Evolutionary conservation across 345 rosid genomes (phyloP), one percentile per base, ranked within the genome.

Genomic region (Sonneratia caseolaris): DNA sequence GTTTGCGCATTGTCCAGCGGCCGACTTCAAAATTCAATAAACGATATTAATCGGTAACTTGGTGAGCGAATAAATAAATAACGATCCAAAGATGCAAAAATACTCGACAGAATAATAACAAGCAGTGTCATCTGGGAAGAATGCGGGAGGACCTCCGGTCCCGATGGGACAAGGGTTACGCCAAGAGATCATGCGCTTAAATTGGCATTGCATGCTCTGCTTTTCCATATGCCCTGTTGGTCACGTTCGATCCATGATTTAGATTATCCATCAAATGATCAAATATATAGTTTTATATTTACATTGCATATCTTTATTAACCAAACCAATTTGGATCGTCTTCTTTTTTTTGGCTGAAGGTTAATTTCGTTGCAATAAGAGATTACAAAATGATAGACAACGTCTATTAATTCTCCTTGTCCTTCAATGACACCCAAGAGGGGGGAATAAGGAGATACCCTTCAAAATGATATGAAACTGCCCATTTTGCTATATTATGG

Each of bases 41-140:
- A 61, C 49, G 57, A 51, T 55, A 7, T n/a, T 19, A 1, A n/a
- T 66, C 37, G n/a, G 40, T 19, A 32, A 27, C 32, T 27, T 27
- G 0, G 59, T 48, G 27, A 22, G 24, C 27, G 35, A 42, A 10
- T 13, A 37, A 2, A 16, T 27, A 21, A 67, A 47, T 19, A 22
- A 51, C n/a, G 16, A n/a, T 7, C 49, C 12, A 24, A 51, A n/a
- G 24, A 37, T 48, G 12, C 36, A 48, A 8, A 32, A 45, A 21
- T 56, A 77, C 95, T 87, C 81, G 90, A 27, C 98, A 40, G 87
- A 86, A 80, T 79, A 66, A 75, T 86, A 91, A 76, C 97, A 94
- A 76, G 97, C 98, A 0, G 97, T 90, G 83, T 88, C 81, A 91
- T 90, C 82, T 87, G 96, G 3, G 96, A 91, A 75, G 90, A 95